Conservation (phyloP, 352 stramenopile species). For the Phytophthora pinifolia region DNA sequence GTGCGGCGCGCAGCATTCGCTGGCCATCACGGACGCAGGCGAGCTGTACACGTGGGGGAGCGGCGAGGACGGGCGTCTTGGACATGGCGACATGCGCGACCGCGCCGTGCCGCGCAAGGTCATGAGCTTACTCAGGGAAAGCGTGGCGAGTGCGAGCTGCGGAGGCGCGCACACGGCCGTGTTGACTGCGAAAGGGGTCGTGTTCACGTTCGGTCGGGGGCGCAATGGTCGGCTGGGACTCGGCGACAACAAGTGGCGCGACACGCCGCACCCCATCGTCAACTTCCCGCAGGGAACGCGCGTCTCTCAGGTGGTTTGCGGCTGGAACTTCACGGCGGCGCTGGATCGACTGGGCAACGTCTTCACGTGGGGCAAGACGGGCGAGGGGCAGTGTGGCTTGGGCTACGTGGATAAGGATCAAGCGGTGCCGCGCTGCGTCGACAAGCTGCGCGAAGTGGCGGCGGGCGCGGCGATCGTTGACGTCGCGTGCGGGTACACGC, state of each 20-base stretch:
- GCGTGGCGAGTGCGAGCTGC: conserved; percentile 69
- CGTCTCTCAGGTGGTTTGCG: conserved; percentile 61
- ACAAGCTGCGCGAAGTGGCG: conserved; percentile 40
- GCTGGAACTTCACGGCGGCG: conserved; percentile 83
- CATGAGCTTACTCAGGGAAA: conserved; percentile 70
- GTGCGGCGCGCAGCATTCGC: conserved; percentile 75
- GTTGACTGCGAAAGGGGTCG: conserved; percentile 48
- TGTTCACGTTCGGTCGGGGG: conserved; percentile 78
- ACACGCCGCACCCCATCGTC: conserved; percentile 62
- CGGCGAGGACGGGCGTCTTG: conserved; percentile 75
- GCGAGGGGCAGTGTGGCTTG: conserved; percentile 85
- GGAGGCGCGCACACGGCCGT: conserved; percentile 79
- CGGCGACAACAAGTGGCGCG: conserved; percentile 74
- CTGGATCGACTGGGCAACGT: conserved; percentile 50
- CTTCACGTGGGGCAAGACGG: conserved; percentile 88
- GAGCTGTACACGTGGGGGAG: conserved; percentile 86
- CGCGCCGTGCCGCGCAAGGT: conserved; percentile 74
- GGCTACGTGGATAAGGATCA: conserved; percentile 83
- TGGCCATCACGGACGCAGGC: conserved; percentile 65
- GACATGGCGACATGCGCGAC: conserved; percentile 82
- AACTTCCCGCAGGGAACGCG: conserved; percentile 38
- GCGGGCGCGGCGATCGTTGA: conserved; percentile 44
- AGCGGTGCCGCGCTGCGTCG: conserved; percentile 53
- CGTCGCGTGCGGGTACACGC: conserved; percentile 84
- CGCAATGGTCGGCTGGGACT: conserved; percentile 75